Conservation (phyloP, 768 basidiomycete species). For the Tricholoma saponaceum region DNA sequence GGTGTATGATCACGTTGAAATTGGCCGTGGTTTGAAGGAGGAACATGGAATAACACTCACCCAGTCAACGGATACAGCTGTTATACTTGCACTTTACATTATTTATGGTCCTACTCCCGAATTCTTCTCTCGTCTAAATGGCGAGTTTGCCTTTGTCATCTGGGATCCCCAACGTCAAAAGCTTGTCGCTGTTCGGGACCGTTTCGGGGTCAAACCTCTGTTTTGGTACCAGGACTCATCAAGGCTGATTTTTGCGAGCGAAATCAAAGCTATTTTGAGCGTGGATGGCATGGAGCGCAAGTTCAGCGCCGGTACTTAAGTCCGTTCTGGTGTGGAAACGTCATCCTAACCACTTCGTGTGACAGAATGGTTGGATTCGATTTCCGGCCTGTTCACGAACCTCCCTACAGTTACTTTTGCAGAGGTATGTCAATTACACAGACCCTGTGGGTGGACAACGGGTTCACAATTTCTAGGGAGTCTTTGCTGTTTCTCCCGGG, state of each 20-base stretch:
- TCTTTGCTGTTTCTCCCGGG: not conserved
- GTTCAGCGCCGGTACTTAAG: not conserved
- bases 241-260: not conserved
- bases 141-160: not conserved
- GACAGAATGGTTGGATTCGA: not conserved
- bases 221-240: not conserved
- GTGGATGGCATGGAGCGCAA: not conserved
- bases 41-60: not conserved
- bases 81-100: not conserved
- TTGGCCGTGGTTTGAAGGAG: not conserved
- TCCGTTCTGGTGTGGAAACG: not conserved
- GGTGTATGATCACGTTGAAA: not conserved
- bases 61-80: not conserved
- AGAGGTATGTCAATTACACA: not conserved
- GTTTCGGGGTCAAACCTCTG: not conserved
- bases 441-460: not conserved
- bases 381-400: not conserved
- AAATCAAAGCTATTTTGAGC: not conserved
- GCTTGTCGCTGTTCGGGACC: not conserved
- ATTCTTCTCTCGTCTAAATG: not conserved
- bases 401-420: not conserved
- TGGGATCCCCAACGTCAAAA: not conserved
- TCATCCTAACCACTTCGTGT: not conserved
- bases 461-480: not conserved
- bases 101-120: not conserved